Evolutionary conservation across 495 filamentous ascomycete species (phyloP).

Genomic region (Hypoxylon fuscum): DNA sequence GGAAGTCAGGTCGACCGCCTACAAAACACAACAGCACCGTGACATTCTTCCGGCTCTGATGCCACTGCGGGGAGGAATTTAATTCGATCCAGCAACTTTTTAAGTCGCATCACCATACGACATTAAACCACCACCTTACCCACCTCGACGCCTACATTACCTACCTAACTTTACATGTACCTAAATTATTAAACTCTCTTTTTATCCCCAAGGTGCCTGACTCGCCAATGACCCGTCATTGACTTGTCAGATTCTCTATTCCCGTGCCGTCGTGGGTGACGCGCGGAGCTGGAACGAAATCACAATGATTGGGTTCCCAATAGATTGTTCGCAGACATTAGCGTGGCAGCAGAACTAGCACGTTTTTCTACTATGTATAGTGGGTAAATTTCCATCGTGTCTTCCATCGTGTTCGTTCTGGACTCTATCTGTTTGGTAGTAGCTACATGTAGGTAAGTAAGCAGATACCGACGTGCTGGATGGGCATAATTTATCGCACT

Average conservation of each 20-base stretch:
- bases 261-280: conserved; percentile 35
- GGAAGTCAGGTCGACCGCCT: conserved; percentile 28
- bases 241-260: conserved; percentile 39
- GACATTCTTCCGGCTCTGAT: conserved; percentile 27
- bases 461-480: conserved; percentile 8
- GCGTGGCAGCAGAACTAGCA: conserved; percentile 27
- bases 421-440: too few relatives aligned
- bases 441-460: background rate
- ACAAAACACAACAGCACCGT: conserved; percentile 2
- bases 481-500: conserved; percentile 20
- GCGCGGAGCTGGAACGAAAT: conserved; percentile 31
- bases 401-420: too few relatives aligned
- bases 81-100: conserved; percentile 14
- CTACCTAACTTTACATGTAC: background rate
- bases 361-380: conserved; percentile 21
- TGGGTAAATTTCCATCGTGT: conserved; percentile 5
- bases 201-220: conserved; percentile 18
- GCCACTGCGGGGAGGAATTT: conserved; percentile 29
- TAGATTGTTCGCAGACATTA: conserved; percentile 34
- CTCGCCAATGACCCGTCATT: conserved; percentile 36
- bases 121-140: conserved; percentile 12
- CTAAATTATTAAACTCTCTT: conserved; percentile 11
- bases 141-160: conserved; percentile 9
- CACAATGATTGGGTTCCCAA: conserved; percentile 39
- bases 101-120: conserved; percentile 18